Evolutionary conservation across 2,329 filamentous ascomycete genomes (phyloP).

Genomic region (Blastomyces percursus): DNA sequence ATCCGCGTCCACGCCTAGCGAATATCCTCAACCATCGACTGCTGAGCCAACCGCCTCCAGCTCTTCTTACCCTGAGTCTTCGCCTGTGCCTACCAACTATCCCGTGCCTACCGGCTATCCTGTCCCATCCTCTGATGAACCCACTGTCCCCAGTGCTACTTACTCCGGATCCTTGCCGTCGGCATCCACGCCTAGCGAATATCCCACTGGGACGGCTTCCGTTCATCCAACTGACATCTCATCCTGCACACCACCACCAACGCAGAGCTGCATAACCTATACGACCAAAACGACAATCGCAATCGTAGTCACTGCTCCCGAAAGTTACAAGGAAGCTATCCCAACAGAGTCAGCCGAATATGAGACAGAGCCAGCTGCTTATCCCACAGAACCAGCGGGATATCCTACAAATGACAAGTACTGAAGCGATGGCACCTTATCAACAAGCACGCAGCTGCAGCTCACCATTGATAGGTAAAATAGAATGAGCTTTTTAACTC

Average conservation of each 20-base stretch:
- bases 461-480: not conserved
- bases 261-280: not conserved
- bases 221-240: not conserved
- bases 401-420: not conserved
- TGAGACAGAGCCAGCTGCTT: not conserved
- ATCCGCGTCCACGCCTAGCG: too few relatives aligned
- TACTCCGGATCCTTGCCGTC: not conserved
- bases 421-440: not conserved
- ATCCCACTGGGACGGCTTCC: not conserved
- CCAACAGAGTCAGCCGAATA: not conserved
- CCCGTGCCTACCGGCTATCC: too few relatives aligned
- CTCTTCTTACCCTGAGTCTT: too few relatives aligned
- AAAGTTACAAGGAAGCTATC: not conserved
- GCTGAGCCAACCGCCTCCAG: too few relatives aligned
- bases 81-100: too few relatives aligned
- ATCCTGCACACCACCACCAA: not conserved
- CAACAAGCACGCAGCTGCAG: not conserved
- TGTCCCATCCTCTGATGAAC: too few relatives aligned
- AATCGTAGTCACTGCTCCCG: not conserved
- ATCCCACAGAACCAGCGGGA: not conserved
- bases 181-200: not conserved
- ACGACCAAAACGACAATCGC: slow-evolving; percentile 1
- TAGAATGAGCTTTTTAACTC: not conserved
- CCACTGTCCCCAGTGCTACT: too few relatives aligned
- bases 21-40: too few relatives aligned